These are phyloP conservation scores for Lactarius tabidus DNA, from an alignment of 768 basidiomycete genomes.

Conservation along the genomic window DNA sequence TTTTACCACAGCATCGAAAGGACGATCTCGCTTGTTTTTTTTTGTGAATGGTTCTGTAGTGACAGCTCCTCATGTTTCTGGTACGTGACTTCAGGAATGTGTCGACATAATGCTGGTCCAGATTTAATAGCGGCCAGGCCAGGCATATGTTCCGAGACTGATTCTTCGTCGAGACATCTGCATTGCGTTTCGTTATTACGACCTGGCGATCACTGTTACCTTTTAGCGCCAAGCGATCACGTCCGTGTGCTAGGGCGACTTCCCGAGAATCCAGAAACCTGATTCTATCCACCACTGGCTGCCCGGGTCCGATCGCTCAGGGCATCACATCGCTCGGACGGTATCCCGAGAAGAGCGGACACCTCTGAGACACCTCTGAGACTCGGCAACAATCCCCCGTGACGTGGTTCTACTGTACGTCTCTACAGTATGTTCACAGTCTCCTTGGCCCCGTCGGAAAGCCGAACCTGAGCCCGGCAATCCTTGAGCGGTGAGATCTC, in stretches of 20 bases:
- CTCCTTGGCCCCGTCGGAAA: not conserved
- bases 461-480: not conserved
- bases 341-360: not conserved
- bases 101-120: not conserved
- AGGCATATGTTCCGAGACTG: not conserved
- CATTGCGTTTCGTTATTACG: not conserved
- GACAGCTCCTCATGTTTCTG: conserved; percentile 1
- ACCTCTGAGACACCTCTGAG: not conserved
- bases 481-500: not conserved
- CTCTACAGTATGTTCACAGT: not conserved
- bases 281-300: not conserved
- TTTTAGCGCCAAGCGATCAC: not conserved
- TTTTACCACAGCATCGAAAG: not conserved
- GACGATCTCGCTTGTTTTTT: not conserved
- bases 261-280: not conserved
- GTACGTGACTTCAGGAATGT: not conserved
- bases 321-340: not conserved
- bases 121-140: not conserved
- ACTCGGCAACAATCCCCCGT: not conserved
- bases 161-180: not conserved
- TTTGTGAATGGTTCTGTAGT: not conserved
- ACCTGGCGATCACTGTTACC: not conserved
- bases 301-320: not conserved
- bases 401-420: not conserved
- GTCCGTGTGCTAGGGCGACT: not conserved